These are phyloP conservation scores for Dionaea muscipula DNA, from an alignment of 179 eudicot genomes.

Conservation along the genomic window DNA sequence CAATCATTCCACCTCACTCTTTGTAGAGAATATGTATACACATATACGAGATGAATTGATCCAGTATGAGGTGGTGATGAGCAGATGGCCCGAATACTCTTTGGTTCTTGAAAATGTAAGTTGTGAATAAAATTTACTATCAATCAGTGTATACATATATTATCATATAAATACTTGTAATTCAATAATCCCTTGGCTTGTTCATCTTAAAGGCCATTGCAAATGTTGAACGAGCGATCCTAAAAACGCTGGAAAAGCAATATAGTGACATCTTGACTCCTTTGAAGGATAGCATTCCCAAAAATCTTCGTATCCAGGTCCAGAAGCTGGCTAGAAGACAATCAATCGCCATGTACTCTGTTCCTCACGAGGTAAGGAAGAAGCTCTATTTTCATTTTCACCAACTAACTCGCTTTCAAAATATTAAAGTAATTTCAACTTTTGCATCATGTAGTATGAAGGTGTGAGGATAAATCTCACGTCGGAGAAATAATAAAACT, in stretches of 20 bases:
- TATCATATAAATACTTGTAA: too few relatives aligned
- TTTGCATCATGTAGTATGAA: too few relatives aligned
- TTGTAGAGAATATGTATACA: slow-evolving; percentile 65
- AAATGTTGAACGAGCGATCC: slow-evolving; percentile 68
- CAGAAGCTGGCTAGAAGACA: slow-evolving; percentile 75
- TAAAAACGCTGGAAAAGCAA: slow-evolving; percentile 73
- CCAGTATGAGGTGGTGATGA: slow-evolving; percentile 66
- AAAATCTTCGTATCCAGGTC: slow-evolving; percentile 76
- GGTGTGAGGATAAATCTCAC: too few relatives aligned
- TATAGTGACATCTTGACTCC: slow-evolving; percentile 69
- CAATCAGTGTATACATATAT: too few relatives aligned
- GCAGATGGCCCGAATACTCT: slow-evolving; percentile 77
- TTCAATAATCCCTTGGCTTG: neutral
- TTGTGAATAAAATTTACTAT: neutral
- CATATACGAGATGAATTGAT: slow-evolving; percentile 41
- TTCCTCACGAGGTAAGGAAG: slow-evolving; percentile 63
- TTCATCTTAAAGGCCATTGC: slow-evolving; percentile 49
- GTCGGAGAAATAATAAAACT: too few relatives aligned
- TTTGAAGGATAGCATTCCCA: slow-evolving; percentile 65
- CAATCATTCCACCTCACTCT: slow-evolving; percentile 68
- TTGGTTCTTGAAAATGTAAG: slow-evolving; percentile 70
- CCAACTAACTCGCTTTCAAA: too few relatives aligned
- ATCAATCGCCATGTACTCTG: slow-evolving; percentile 36
- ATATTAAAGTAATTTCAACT: too few relatives aligned
- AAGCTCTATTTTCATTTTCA: too few relatives aligned